phyloP scores from a whole-genome alignment of 2,329 filamentous ascomycete species.

The Acrodontium crateriforme region DNA sequence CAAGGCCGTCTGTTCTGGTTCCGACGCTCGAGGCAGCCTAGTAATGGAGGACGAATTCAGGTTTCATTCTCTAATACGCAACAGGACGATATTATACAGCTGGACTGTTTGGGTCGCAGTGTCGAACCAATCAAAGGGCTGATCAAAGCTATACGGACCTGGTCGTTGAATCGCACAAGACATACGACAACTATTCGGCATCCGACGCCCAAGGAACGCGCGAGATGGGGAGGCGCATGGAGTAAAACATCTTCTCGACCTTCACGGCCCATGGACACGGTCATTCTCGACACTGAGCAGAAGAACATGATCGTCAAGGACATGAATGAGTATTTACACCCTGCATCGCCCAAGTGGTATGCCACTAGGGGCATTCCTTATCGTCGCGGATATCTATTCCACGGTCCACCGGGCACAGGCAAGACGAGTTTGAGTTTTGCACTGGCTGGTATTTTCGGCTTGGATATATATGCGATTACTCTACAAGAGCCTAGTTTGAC shows the following conservation, averaged over 20 bases:
- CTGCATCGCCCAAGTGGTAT: slow-evolving; percentile 65
- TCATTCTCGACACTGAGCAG: slow-evolving; percentile 54
- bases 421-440: slow-evolving; percentile 27
- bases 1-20: slow-evolving; percentile 31
- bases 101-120: slow-evolving; percentile 35
- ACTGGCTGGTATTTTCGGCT: slow-evolving; percentile 33
- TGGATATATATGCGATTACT: slow-evolving; percentile 33
- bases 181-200: slow-evolving; percentile 34
- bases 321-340: slow-evolving; percentile 66
- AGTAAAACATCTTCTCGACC: slow-evolving; percentile 39
- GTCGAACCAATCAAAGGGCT: slow-evolving; percentile 36
- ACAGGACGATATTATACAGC: slow-evolving; percentile 29
- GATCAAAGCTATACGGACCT: slow-evolving; percentile 31
- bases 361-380: slow-evolving; percentile 73
- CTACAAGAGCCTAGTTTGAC: slow-evolving; percentile 56
- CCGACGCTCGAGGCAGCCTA: slow-evolving; percentile 22
- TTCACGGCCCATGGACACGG: slow-evolving; percentile 57
- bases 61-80: slow-evolving; percentile 9
- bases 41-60: slow-evolving; percentile 13
- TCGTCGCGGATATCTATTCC: slow-evolving; percentile 66
- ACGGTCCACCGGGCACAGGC: slow-evolving; percentile 45
- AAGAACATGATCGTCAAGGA: slow-evolving; percentile 55
- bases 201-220: slow-evolving; percentile 28
- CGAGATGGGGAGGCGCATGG: slow-evolving; percentile 25
- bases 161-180: slow-evolving; percentile 28